A percentile compares a stretch with the other conserved stretches of the same genome.
These are phyloP conservation scores for Pholiota conissans DNA, from an alignment of 768 basidiomycete species.

Conservation along the genomic window DNA sequence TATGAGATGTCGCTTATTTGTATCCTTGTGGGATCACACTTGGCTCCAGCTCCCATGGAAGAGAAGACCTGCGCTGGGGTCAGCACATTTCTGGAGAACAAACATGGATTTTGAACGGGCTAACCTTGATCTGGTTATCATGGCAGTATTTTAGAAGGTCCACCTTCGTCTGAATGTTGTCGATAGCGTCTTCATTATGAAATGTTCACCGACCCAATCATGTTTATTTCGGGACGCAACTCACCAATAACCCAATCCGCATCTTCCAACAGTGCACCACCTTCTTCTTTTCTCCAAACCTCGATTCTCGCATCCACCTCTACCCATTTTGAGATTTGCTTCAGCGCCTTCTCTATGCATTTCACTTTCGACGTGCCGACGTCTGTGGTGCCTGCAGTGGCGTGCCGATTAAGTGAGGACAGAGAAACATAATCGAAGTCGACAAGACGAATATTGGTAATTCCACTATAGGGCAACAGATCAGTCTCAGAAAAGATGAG, in stretches of 20 bases:
- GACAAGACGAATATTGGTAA: constrained; percentile 75
- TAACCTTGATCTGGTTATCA: constrained; percentile 73
- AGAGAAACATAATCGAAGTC: constrained; percentile 98
- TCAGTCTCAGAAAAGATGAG: neutral
- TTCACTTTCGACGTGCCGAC: constrained; percentile 93
- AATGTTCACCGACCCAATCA: too few species aligned
- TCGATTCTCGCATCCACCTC: constrained; percentile 83
- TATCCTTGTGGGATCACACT: constrained; percentile 91
- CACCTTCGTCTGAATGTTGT: constrained; percentile 96
- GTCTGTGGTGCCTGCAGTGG: constrained; percentile 83
- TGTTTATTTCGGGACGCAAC: constrained; percentile 19
- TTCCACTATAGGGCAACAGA: constrained; percentile 46
- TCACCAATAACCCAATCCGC: constrained; percentile 93
- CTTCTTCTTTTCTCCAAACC: constrained; percentile 84
- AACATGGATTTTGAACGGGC: constrained; percentile 3
- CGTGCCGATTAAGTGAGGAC: constrained; percentile 93
- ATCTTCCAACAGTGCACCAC: constrained; percentile 70
- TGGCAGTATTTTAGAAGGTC: constrained; percentile 91
- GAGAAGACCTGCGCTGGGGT: constrained; percentile 74
- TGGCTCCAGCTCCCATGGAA: constrained; percentile 96
- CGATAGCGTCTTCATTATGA: constrained; percentile 98
- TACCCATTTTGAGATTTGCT: constrained; percentile 80
- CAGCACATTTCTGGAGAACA: constrained; percentile 21
- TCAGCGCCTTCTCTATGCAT: constrained; percentile 68
- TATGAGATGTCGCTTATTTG: constrained; percentile 94